These are phyloP conservation scores for Baudoinia panamericana DNA, from an alignment of 495 filamentous ascomycete species.

Conservation along the genomic window DNA sequence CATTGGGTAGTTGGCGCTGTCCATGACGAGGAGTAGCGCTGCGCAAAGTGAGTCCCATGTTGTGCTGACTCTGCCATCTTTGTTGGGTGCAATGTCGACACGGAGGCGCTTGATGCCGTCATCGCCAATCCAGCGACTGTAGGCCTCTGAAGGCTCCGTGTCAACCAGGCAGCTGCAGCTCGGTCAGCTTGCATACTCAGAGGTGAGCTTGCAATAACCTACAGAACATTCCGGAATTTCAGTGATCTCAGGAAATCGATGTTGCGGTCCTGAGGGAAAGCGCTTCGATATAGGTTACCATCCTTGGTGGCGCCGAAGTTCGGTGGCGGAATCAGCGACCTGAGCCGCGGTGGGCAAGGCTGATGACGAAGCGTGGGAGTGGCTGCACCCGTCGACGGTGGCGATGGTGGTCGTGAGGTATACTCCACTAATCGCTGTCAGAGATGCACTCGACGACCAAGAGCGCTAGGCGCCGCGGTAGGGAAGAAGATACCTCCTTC, in stretches of 20 bases:
- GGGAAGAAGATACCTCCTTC: conserved; percentile 3
- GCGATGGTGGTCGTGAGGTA: conserved; percentile 8
- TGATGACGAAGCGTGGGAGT: conserved; percentile 7
- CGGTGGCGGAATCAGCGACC: conserved; percentile 32
- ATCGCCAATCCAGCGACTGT: conserved; percentile 45
- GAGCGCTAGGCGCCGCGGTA: background rate
- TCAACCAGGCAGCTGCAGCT: conserved; percentile 56
- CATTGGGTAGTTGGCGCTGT: conserved; percentile 56
- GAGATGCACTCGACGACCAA: background rate
- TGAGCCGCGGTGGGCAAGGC: conserved; percentile 19
- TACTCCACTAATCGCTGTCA: conserved; percentile 3
- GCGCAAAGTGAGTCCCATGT: conserved; percentile 47
- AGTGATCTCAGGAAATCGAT: conserved; percentile 50
- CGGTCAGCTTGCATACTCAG: conserved; percentile 9
- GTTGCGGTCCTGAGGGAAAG: conserved; percentile 53
- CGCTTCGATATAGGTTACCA: conserved; percentile 58
- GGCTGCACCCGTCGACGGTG: conserved; percentile 7
- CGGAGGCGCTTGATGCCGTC: conserved; percentile 53
- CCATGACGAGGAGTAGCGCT: conserved; percentile 50
- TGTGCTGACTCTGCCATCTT: conserved; percentile 41
- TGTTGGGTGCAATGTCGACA: conserved; percentile 64
- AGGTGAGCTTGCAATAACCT: conserved; percentile 30
- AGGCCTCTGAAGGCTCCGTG: conserved; percentile 45
- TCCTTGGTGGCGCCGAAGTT: conserved; percentile 56
- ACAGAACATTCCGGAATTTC: conserved; percentile 63